phyloP scores from a whole-genome alignment of 2,329 filamentous ascomycete genomes.

The Spiromastix sp. region DNA sequence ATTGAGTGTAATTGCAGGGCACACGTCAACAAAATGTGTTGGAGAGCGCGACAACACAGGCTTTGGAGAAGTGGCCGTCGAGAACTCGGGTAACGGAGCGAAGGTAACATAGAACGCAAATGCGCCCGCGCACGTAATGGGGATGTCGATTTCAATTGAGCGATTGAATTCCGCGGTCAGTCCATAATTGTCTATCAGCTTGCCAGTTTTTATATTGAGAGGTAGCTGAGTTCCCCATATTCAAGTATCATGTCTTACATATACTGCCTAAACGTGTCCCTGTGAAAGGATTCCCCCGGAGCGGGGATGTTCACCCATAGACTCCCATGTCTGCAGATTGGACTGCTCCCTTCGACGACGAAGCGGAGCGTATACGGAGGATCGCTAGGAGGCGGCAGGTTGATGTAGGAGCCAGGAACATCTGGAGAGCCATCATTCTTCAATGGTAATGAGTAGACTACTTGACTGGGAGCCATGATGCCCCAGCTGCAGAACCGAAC shows the following conservation, averaged over 20 bases:
- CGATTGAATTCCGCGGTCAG: constrained; percentile 87
- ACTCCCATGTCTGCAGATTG: constrained; percentile 87
- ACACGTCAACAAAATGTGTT: constrained; percentile 87
- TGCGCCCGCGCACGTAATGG: constrained; percentile 70
- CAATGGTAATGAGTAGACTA: constrained; percentile 76
- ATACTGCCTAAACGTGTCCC: constrained; percentile 74
- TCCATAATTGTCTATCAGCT: constrained; percentile 36
- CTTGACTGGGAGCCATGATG: neutral
- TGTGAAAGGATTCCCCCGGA: constrained; percentile 62
- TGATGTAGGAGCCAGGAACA: constrained; percentile 82
- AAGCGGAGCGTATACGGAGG: constrained; percentile 71
- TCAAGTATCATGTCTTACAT: constrained; percentile 51
- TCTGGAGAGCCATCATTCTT: constrained; percentile 89
- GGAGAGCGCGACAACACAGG: constrained; percentile 53
- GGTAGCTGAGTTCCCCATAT: constrained; percentile 1
- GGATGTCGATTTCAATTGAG: constrained; percentile 79
- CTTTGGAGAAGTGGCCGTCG: constrained; percentile 39
- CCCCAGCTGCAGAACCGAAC: no score
- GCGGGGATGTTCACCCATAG: constrained; percentile 94
- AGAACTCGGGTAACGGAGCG: constrained; percentile 70
- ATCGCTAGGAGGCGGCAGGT: constrained; percentile 68
- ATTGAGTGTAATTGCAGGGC: constrained; percentile 66
- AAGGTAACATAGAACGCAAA: constrained; percentile 95
- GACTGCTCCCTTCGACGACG: constrained; percentile 86
- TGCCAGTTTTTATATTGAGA: constrained; percentile 6